A percentile compares a stretch with the other conserved stretches of the same genome.
phyloP scores from a whole-genome alignment of 1,284 basidiomycete genomes.

The Heimioporus punctisporus region DNA sequence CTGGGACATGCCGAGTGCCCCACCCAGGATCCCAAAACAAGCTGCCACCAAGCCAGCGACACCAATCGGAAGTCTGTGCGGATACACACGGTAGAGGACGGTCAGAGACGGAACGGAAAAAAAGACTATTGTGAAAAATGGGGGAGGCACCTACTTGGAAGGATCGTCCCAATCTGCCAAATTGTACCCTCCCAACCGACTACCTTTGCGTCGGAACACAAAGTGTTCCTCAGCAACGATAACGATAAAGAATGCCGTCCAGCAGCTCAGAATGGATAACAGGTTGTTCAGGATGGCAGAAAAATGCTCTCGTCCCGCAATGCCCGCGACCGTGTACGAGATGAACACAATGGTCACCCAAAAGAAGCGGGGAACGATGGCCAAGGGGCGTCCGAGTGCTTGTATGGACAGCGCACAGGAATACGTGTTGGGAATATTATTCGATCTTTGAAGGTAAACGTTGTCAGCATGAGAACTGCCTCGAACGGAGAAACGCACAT shows the following conservation, averaged over 20 bases:
- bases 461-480: too few species aligned
- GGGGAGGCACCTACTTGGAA: constrained; percentile 29
- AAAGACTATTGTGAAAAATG: too few species aligned
- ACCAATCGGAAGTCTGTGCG: constrained; percentile 57
- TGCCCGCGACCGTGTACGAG: constrained; percentile 59
- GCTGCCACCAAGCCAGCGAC: constrained; percentile 53
- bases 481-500: constrained; percentile 35
- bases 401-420: constrained; percentile 58
- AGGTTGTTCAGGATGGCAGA: constrained; percentile 56
- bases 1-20: constrained; percentile 52
- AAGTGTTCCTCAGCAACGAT: constrained; percentile 61
- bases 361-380: constrained; percentile 58
- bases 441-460: too few species aligned
- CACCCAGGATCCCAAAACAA: constrained; percentile 47
- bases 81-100: too few species aligned
- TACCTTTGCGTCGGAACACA: constrained; percentile 49
- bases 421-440: constrained; percentile 64
- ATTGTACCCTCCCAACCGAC: constrained; percentile 54
- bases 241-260: constrained; percentile 62
- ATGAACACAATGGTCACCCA: constrained; percentile 58
- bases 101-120: too few species aligned
- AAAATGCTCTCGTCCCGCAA: constrained; percentile 65
- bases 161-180: constrained; percentile 57
- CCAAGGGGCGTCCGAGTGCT: constrained; percentile 53
- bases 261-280: constrained; percentile 61